phyloP scores from a whole-genome alignment of 345 rosid genomes.

The Kandelia obovata region DNA sequence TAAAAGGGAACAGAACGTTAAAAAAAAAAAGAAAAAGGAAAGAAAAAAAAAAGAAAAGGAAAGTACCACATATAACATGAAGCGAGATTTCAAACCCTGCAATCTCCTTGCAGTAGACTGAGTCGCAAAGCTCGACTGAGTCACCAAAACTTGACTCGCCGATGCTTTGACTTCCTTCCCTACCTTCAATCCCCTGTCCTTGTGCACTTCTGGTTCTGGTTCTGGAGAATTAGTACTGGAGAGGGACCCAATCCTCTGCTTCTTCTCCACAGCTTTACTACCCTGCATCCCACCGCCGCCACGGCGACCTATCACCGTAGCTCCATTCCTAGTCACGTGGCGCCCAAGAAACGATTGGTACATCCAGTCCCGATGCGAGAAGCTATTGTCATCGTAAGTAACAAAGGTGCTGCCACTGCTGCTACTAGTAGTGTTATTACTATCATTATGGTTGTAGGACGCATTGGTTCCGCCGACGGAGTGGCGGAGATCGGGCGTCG shows the following conservation, averaged over 20 bases:
- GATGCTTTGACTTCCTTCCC: slow-evolving; percentile 21
- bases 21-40: neutral
- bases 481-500: slow-evolving; percentile 36
- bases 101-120: slow-evolving; percentile 34
- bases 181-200: slow-evolving; percentile 15
- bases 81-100: slow-evolving; percentile 32
- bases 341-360: slow-evolving; percentile 60
- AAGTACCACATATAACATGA: slow-evolving; percentile 36
- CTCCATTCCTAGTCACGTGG: slow-evolving; percentile 42
- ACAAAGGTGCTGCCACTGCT: neutral
- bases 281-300: slow-evolving; percentile 12
- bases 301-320: slow-evolving; percentile 34
- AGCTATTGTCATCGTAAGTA: slow-evolving; percentile 9
- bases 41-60: neutral
- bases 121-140: slow-evolving; percentile 24
- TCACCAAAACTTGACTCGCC: slow-evolving; percentile 30
- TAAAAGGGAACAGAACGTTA: neutral
- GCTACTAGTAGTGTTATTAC: slow-evolving; percentile 1
- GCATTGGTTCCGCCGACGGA: slow-evolving; percentile 20
- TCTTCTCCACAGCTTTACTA: slow-evolving; percentile 28
- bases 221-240: neutral
- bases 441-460: neutral
- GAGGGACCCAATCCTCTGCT: slow-evolving; percentile 24
- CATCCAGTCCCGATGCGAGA: slow-evolving; percentile 57
- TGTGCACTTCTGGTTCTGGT: slow-evolving; percentile 9